Percentiles rank a stretch among this genome's conserved stretches.
Evolutionary conservation across 441 rosid species (phyloP).

Genomic region (Aleurites moluccanus): DNA sequence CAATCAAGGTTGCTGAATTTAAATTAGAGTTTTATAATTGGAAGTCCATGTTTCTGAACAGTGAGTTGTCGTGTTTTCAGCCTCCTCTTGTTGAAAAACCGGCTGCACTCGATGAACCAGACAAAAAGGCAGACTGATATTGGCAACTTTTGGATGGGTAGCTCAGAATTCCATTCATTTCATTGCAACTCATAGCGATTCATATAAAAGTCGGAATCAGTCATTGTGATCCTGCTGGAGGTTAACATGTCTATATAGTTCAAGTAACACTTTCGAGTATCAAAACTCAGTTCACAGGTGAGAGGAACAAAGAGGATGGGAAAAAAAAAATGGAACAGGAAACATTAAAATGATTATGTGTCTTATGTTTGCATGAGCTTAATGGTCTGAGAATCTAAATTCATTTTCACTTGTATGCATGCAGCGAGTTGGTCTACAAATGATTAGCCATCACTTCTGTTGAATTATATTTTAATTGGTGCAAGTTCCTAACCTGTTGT

Average conservation of each 20-base stretch:
- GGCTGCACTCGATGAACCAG: constrained; percentile 67
- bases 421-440: too few relatives aligned
- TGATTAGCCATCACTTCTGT: neutral
- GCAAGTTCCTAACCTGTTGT: neutral
- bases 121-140: constrained; percentile 65
- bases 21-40: neutral
- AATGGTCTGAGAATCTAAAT: constrained; percentile 9
- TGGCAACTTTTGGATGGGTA: constrained; percentile 4
- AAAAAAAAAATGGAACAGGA: neutral
- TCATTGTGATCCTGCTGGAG: constrained; percentile 18
- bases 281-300: constrained; percentile 4
- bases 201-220: constrained; percentile 6
- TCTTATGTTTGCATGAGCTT: constrained; percentile 23
- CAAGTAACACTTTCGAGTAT: constrained; percentile 13
- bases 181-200: constrained; percentile 11
- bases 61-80: constrained; percentile 41
- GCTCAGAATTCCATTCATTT: constrained; percentile 16
- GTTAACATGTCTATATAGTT: neutral
- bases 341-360: neutral
- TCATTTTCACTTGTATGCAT: neutral
- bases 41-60: constrained; percentile 1
- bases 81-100: constrained; percentile 94
- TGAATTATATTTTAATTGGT: neutral
- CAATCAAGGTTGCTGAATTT: neutral
- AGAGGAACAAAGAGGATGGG: neutral